These are phyloP conservation scores for Moricandia arvensis DNA, from an alignment of 345 rosid species.

Conservation along the genomic window DNA sequence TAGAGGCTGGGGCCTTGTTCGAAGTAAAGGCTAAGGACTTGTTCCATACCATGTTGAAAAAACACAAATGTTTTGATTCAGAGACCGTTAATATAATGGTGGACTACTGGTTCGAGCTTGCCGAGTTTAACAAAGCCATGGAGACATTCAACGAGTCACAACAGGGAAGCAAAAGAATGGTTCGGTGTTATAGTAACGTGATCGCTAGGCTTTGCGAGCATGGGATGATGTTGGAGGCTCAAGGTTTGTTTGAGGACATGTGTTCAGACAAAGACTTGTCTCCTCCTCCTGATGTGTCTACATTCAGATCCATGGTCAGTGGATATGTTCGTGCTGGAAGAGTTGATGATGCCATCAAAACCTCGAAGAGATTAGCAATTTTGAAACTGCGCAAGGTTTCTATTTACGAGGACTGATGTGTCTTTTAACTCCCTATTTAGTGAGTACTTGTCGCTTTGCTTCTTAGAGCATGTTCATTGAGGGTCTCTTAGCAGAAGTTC, in stretches of 20 bases:
- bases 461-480: too few relatives aligned
- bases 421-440: too few relatives aligned
- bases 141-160: background rate
- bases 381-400: background rate
- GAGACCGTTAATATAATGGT: background rate
- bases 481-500: too few relatives aligned
- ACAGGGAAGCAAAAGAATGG: background rate
- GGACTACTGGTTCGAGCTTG: background rate
- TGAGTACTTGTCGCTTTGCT: too few relatives aligned
- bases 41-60: background rate
- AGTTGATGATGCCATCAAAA: background rate
- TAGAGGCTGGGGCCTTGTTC: background rate
- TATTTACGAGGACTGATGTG: background rate
- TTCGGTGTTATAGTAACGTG: background rate
- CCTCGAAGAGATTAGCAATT: background rate
- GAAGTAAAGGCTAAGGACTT: background rate
- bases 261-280: background rate
- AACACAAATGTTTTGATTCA: background rate
- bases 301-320: background rate
- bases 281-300: background rate
- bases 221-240: background rate
- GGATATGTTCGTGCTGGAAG: background rate
- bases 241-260: background rate
- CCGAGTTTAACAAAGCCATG: background rate
- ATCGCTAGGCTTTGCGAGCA: background rate